Evolutionary conservation across 192 early-diverging fungal genomes (phyloP).

Genomic region (Spizellomyces punctatus): DNA sequence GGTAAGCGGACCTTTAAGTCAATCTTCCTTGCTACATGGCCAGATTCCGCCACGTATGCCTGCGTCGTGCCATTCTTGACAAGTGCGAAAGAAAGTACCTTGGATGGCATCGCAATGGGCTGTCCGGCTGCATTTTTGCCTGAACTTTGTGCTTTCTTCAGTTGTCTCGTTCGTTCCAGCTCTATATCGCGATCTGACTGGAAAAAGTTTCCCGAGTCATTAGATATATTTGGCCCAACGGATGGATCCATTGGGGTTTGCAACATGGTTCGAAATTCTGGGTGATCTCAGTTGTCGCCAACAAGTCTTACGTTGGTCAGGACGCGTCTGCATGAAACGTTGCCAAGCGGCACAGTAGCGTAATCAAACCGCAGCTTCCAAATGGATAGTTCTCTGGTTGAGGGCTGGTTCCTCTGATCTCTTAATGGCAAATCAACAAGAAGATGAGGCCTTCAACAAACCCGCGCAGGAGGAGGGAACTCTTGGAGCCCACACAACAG

Average conservation of each 20-base stretch:
- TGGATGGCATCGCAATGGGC: slow-evolving; percentile 63
- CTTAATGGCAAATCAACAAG: no score
- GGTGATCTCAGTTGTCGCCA: no score
- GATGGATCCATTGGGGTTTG: background rate
- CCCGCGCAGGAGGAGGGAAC: no score
- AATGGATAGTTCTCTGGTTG: background rate
- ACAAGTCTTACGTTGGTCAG: no score
- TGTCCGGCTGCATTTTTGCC: slow-evolving; percentile 60
- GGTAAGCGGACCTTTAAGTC: slow-evolving; percentile 57
- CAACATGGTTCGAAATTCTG: no score
- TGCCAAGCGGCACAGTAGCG: no score
- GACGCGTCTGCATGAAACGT: no score
- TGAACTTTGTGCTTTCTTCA: slow-evolving; percentile 42
- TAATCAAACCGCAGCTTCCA: background rate
- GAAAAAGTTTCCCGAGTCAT: slow-evolving; percentile 69
- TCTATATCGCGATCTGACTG: slow-evolving; percentile 72
- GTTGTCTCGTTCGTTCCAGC: slow-evolving; percentile 48
- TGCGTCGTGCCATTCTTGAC: slow-evolving; percentile 4
- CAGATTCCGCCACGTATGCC: slow-evolving; percentile 72
- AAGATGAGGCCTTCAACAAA: no score
- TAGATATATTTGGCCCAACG: slow-evolving; percentile 58
- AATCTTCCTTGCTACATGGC: slow-evolving; percentile 67
- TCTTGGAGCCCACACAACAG: no score
- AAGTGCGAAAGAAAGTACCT: slow-evolving; percentile 59
- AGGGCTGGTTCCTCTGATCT: background rate